phyloP scores from a whole-genome alignment of 768 basidiomycete genomes.

The Gymnopilus dilepis region DNA sequence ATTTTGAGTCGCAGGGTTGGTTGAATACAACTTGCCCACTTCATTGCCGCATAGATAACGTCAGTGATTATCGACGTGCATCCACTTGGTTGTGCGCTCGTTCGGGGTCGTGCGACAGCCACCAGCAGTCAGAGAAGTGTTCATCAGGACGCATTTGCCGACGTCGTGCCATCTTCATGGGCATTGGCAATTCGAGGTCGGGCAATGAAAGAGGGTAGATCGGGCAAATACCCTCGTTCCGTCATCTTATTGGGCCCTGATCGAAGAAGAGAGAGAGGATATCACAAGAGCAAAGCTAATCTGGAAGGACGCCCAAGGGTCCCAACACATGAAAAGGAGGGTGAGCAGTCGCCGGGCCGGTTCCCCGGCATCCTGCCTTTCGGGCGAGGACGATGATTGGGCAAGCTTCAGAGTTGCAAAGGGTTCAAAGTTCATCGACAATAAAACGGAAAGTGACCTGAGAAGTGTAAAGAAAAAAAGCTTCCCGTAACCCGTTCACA shows the following conservation, averaged over 20 bases:
- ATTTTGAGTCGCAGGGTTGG: neutral
- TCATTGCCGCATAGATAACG: neutral
- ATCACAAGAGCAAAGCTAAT: neutral
- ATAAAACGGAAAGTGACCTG: neutral
- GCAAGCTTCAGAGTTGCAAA: neutral
- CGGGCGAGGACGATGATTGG: neutral
- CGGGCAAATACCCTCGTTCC: neutral
- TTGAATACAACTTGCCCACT: neutral
- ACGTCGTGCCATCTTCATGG: neutral
- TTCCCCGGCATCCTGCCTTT: neutral
- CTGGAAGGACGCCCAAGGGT: neutral
- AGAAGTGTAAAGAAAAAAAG: neutral
- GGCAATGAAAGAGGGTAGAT: neutral
- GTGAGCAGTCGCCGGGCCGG: neutral
- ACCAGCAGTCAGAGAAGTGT: neutral
- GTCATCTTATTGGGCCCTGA: conserved; percentile 12
- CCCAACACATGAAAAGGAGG: too few species aligned
- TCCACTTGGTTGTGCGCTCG: neutral
- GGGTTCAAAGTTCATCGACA: neutral
- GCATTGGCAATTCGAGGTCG: neutral
- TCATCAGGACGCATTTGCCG: neutral
- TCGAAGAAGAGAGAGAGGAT: conserved; percentile 4
- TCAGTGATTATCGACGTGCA: neutral
- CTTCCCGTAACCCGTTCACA: neutral
- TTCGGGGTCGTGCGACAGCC: neutral